These are phyloP conservation scores for Naganishia onofrii DNA, from an alignment of 768 basidiomycete genomes.

Conservation along the genomic window DNA sequence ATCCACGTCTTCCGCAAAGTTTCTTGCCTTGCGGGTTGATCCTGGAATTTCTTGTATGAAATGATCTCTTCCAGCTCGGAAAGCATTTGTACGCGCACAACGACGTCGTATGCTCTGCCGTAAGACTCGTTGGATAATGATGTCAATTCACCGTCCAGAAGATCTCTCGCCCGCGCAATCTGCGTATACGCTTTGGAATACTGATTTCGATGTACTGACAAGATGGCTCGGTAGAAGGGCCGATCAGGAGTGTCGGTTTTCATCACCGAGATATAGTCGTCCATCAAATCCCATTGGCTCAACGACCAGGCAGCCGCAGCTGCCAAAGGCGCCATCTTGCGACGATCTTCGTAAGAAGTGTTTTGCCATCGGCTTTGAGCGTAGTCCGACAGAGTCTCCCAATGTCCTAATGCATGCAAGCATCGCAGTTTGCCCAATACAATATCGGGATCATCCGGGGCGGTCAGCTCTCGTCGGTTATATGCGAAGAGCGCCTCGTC, in stretches of 20 bases:
- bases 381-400: constrained; percentile 82
- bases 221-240: constrained; percentile 91
- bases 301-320: constrained; percentile 96
- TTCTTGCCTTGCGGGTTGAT: constrained; percentile 87
- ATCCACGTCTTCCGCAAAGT: constrained; percentile 95
- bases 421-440: constrained; percentile 92
- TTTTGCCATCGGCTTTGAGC: constrained; percentile 85
- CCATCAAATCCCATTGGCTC: constrained; percentile 97
- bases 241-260: constrained; percentile 87
- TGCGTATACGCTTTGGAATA: constrained; percentile 84
- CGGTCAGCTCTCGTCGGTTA: constrained; percentile 68
- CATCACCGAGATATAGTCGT: constrained; percentile 91
- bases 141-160: constrained; percentile 83
- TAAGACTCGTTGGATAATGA: constrained; percentile 93
- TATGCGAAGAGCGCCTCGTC: constrained; percentile 85
- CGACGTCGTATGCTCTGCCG: constrained; percentile 91
- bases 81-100: constrained; percentile 97
- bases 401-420: constrained; percentile 93
- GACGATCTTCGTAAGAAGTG: constrained; percentile 75
- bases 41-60: constrained; percentile 85
- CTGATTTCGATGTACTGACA: constrained; percentile 93
- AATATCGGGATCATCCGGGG: constrained; percentile 63
- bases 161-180: constrained; percentile 87
- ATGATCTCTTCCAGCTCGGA: constrained; percentile 98
- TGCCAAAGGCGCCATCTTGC: constrained; percentile 92